These are phyloP conservation scores for Plasmodium chabaudi DNA, from an alignment of 169 alveolate species.

Conservation along the genomic window DNA sequence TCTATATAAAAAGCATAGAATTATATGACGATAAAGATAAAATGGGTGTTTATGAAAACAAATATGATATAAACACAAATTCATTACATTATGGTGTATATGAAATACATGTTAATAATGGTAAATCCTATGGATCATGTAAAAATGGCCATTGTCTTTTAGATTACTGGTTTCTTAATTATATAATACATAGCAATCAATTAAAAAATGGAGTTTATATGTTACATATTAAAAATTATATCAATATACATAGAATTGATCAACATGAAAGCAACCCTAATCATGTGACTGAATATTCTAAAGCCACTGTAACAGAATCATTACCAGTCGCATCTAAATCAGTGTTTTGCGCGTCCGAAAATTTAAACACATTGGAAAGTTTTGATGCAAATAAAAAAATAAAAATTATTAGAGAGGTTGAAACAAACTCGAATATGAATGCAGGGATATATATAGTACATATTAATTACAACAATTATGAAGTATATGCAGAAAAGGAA, in stretches of 20 bases:
- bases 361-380: constrained; percentile 1
- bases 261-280: background rate
- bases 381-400: constrained; percentile 3
- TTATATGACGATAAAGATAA: background rate
- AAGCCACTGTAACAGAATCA: background rate
- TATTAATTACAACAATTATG: background rate
- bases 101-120: constrained; percentile 8
- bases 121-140: constrained; percentile 5
- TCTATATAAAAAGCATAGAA: constrained; percentile 14
- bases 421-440: background rate
- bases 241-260: background rate
- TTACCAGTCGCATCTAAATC: background rate
- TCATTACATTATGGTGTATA: constrained; percentile 8
- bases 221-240: background rate
- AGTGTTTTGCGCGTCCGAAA: background rate
- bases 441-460: constrained; percentile 6
- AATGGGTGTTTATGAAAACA: background rate
- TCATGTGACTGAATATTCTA: background rate
- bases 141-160: constrained; percentile 5
- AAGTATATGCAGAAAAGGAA: background rate
- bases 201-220: constrained; percentile 7
- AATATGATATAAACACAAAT: constrained; percentile 1
- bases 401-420: background rate
- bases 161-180: background rate
- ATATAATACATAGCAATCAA: background rate